A percentile compares a stretch with the other conserved stretches of the same genome.
Evolutionary conservation across 1,284 basidiomycete genomes (phyloP).

Genomic region (Malassezia nana): DNA sequence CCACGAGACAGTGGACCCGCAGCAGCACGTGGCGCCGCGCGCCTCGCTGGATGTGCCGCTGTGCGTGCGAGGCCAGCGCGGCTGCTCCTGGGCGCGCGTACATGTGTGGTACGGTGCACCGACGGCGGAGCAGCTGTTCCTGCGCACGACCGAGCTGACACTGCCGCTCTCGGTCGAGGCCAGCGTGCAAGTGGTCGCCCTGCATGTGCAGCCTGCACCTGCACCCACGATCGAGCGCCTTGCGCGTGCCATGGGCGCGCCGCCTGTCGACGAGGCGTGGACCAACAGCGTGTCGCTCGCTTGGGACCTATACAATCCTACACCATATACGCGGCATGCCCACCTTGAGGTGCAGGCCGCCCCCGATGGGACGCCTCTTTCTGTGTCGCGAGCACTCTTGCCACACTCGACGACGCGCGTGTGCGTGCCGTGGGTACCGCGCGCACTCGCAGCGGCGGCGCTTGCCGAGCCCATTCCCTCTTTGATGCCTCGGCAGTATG

Average conservation of each 20-base stretch:
- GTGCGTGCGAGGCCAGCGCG: slow-evolving; percentile 73
- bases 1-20: not conserved
- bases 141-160: slow-evolving; percentile 53
- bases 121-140: not conserved
- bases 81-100: slow-evolving; percentile 68
- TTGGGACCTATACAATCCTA: slow-evolving; percentile 78
- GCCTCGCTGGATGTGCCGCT: slow-evolving; percentile 62
- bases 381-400: slow-evolving; percentile 33
- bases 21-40: slow-evolving; percentile 56
- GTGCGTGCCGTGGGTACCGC: slow-evolving; percentile 65
- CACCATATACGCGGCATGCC: slow-evolving; percentile 73
- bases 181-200: slow-evolving; percentile 58
- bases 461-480: slow-evolving; percentile 65
- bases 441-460: slow-evolving; percentile 57
- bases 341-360: slow-evolving; percentile 55
- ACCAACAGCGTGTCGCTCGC: slow-evolving; percentile 71
- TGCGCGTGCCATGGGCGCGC: not conserved
- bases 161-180: slow-evolving; percentile 83
- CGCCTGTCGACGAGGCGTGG: slow-evolving; percentile 26
- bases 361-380: slow-evolving; percentile 51
- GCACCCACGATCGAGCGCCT: not conserved
- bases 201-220: slow-evolving; percentile 29
- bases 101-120: slow-evolving; percentile 66
- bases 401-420: slow-evolving; percentile 53
- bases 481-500: slow-evolving; percentile 72